Evolutionary conservation across 352 stramenopile genomes (phyloP).

Genomic region (Phytopythium aichiense): DNA sequence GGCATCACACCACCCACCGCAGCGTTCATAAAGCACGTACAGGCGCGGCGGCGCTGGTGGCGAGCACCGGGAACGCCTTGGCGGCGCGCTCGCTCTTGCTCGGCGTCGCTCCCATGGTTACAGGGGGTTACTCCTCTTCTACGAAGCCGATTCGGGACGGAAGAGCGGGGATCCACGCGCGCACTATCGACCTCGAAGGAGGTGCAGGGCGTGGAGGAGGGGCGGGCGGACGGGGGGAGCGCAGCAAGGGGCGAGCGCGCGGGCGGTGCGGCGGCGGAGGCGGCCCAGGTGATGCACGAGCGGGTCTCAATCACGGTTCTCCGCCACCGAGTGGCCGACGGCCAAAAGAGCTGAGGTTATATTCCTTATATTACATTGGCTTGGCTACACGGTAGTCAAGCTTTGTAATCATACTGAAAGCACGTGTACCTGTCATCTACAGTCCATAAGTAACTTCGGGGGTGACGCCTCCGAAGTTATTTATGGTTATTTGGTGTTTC

Average conservation of each 20-base stretch:
- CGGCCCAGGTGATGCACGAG: not conserved
- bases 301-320: not conserved
- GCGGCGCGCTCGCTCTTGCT: conserved; percentile 28
- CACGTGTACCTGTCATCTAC: no score
- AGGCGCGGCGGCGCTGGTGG: conserved; percentile 46
- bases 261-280: not conserved
- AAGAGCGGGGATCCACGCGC: not conserved
- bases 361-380: no score
- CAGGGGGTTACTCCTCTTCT: conserved; percentile 7
- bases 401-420: no score
- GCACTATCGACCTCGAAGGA: not conserved
- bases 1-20: not conserved
- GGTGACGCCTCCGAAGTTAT: no score
- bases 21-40: conserved; percentile 22
- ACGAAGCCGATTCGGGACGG: not conserved
- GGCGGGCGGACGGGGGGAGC: not conserved
- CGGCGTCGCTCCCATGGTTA: conserved; percentile 46
- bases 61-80: conserved; percentile 48
- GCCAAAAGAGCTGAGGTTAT: not conserved
- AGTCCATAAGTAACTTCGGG: no score
- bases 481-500: no score
- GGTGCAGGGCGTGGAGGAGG: not conserved
- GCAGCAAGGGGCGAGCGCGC: not conserved
- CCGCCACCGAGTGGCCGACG: not conserved
- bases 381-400: no score